A percentile compares a stretch with the other conserved stretches of the same genome.
phyloP scores from a whole-genome alignment of 768 basidiomycete genomes.

The Rhodocollybia butyracea region DNA sequence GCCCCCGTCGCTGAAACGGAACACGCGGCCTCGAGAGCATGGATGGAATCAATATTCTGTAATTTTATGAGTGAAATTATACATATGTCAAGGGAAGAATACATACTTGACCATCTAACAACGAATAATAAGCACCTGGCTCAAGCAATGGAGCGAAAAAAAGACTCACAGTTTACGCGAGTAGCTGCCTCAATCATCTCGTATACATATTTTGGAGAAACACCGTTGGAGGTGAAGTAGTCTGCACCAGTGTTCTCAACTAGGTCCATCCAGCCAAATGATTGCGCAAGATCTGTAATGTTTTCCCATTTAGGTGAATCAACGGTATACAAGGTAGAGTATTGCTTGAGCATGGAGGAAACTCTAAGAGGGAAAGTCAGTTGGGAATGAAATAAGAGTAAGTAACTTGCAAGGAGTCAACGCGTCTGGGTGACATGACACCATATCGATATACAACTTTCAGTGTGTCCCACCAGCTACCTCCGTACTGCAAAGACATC shows the following conservation, averaged over 20 bases:
- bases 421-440: slow-evolving; percentile 51
- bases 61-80: not conserved
- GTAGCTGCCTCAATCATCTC: slow-evolving; percentile 82
- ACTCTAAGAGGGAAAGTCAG: slow-evolving; percentile 40
- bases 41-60: slow-evolving; percentile 67
- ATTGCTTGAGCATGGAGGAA: slow-evolving; percentile 45
- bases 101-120: slow-evolving; percentile 69
- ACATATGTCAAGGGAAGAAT: not conserved
- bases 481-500: slow-evolving; percentile 35
- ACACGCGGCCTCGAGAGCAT: slow-evolving; percentile 69
- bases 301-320: slow-evolving; percentile 60
- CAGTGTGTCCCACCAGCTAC: slow-evolving; percentile 69
- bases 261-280: slow-evolving; percentile 48
- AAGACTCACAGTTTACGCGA: slow-evolving; percentile 84
- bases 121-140: too few relatives aligned
- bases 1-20: slow-evolving; percentile 75
- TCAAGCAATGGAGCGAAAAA: too few relatives aligned
- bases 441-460: slow-evolving; percentile 83
- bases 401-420: slow-evolving; percentile 48
- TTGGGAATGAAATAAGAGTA: not conserved
- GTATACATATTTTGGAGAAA: slow-evolving; percentile 54
- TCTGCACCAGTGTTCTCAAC: slow-evolving; percentile 50
- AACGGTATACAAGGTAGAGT: slow-evolving; percentile 52
- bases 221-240: slow-evolving; percentile 51
- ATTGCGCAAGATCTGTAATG: slow-evolving; percentile 52